phyloP scores from a whole-genome alignment of 805 yeast species.

The Wickerhamomyces queroliae region DNA sequence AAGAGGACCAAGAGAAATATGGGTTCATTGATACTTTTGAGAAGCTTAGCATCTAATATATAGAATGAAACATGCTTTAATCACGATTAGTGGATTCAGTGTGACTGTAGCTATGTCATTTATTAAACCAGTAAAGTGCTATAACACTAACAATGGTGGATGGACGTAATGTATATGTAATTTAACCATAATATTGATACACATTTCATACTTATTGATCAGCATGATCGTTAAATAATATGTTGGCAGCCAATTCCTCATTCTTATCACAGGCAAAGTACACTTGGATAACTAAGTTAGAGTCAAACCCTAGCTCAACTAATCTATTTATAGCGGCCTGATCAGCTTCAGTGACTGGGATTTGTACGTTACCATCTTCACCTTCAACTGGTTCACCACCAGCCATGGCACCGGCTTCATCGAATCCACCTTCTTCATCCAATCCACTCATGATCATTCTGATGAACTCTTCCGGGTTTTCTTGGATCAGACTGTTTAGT shows the following conservation, averaged over 20 bases:
- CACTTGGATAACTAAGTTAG: conserved; percentile 83
- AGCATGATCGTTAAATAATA: conserved; percentile 61
- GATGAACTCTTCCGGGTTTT: conserved; percentile 86
- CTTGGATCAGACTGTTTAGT: conserved; percentile 70
- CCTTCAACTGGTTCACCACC: conserved; percentile 33
- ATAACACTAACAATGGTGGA: too few relatives aligned
- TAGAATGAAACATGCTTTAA: background rate
- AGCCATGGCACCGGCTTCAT: conserved; percentile 24
- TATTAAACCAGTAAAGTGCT: too few relatives aligned
- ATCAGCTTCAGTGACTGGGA: conserved; percentile 73
- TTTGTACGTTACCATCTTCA: conserved; percentile 37
- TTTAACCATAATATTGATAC: background rate
- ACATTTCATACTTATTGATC: conserved; percentile 14
- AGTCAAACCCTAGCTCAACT: conserved; percentile 89
- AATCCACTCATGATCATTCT: conserved; percentile 57
- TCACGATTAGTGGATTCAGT: too few relatives aligned
- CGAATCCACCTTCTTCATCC: conserved; percentile 31
- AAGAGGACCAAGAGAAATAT: conserved; percentile 25
- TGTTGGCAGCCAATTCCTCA: conserved; percentile 94
- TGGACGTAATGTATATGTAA: background rate
- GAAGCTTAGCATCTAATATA: conserved; percentile 13
- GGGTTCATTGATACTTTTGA: conserved; percentile 26
- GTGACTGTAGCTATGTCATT: too few relatives aligned
- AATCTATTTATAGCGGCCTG: conserved; percentile 84
- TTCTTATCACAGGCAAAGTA: conserved; percentile 97